A percentile compares a stretch with the other conserved stretches of the same genome.
Evolutionary conservation across 805 yeast genomes (phyloP).

Genomic region (Hagleromyces aurorensis): DNA sequence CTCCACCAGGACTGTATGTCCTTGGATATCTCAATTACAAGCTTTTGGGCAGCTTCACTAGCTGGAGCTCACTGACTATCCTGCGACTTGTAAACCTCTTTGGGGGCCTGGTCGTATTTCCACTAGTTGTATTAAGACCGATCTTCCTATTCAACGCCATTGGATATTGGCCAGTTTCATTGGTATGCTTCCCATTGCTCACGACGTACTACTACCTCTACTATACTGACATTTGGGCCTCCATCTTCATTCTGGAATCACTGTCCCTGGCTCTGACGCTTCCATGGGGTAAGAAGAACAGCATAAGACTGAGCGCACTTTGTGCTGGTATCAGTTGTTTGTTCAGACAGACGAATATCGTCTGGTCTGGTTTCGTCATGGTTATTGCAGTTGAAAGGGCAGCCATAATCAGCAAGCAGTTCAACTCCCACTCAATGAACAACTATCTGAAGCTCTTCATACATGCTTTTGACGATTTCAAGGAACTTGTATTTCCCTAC

Average conservation of each 20-base stretch:
- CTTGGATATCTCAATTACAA: constrained; percentile 35
- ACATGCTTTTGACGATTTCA: constrained; percentile 31
- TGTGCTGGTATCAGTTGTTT: constrained; percentile 56
- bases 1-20: constrained; percentile 88
- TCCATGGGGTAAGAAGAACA: constrained; percentile 31
- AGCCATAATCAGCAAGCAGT: constrained; percentile 36
- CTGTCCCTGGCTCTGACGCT: constrained; percentile 40
- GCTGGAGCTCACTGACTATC: constrained; percentile 30
- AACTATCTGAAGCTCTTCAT: constrained; percentile 35
- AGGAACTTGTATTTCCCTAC: constrained; percentile 40
- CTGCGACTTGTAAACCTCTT: constrained; percentile 54
- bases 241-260: constrained; percentile 54
- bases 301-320: constrained; percentile 41
- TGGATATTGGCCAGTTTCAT: constrained; percentile 36
- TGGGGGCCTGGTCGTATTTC: constrained; percentile 54
- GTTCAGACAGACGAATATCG: constrained; percentile 86
- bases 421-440: constrained; percentile 31
- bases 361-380: constrained; percentile 68
- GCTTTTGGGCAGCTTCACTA: constrained; percentile 15
- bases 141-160: constrained; percentile 35
- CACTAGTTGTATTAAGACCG: constrained; percentile 38
- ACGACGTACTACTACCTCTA: constrained; percentile 67
- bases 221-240: constrained; percentile 93
- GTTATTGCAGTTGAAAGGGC: constrained; percentile 46
- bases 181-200: constrained; percentile 60